phyloP scores from a whole-genome alignment of 805 yeast genomes.

The Saccharomycopsis sp. region DNA sequence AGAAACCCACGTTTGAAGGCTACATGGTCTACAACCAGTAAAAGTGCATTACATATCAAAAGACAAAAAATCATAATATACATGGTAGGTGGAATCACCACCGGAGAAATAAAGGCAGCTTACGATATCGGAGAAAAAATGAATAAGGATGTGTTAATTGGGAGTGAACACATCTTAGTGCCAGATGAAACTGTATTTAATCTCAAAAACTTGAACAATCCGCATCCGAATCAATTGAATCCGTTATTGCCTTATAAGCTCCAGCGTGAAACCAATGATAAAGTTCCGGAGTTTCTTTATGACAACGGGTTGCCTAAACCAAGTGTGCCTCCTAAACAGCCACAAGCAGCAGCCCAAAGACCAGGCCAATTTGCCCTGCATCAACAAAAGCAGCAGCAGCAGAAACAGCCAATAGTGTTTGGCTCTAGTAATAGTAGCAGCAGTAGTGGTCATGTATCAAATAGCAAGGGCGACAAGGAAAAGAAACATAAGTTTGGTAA shows the following conservation, averaged over 20 bases:
- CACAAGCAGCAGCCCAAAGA: background rate
- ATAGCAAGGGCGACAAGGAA: constrained; percentile 4
- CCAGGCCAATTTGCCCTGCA: background rate
- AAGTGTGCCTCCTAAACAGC: background rate
- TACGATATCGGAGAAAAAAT: constrained; percentile 58
- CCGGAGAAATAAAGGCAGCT: constrained; percentile 70
- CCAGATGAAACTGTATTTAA: constrained; percentile 39
- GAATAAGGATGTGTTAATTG: constrained; percentile 72
- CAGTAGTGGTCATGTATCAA: background rate
- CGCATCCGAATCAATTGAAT: constrained; percentile 10
- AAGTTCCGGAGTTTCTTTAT: constrained; percentile 13
- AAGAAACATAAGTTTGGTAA: constrained; percentile 19
- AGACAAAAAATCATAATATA: constrained; percentile 71
- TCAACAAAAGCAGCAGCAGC: constrained; percentile 1
- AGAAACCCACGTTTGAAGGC: constrained; percentile 70
- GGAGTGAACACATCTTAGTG: constrained; percentile 67
- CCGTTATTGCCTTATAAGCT: constrained; percentile 10
- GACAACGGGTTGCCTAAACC: constrained; percentile 15
- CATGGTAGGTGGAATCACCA: constrained; percentile 85
- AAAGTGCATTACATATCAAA: constrained; percentile 22
- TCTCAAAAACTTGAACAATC: constrained; percentile 31
- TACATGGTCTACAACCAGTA: constrained; percentile 51
- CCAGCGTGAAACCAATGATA: constrained; percentile 9
- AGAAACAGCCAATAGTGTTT: background rate
- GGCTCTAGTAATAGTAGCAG: background rate